These are phyloP conservation scores for Colletotrichum lentis DNA, from an alignment of 2,329 filamentous ascomycete species.

Conservation along the genomic window DNA sequence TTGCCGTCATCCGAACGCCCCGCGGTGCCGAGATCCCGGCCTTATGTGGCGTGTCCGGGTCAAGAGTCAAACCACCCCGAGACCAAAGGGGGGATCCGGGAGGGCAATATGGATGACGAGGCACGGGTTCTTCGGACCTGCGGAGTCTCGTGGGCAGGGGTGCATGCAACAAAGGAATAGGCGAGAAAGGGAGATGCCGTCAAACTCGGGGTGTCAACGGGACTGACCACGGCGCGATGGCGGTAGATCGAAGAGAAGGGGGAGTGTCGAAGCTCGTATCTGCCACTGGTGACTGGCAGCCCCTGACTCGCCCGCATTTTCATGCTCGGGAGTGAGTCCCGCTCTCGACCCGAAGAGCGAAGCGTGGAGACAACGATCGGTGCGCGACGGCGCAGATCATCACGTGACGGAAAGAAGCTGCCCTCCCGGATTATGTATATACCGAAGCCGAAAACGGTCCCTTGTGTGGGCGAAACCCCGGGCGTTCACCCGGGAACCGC, in stretches of 20 bases:
- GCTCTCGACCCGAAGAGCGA: too few species aligned
- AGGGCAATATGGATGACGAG: slow-evolving; percentile 18
- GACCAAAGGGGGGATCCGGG: neutral
- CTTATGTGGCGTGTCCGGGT: slow-evolving; percentile 36
- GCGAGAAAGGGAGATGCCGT: neutral
- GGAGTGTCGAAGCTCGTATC: neutral
- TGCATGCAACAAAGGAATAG: neutral
- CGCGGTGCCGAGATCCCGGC: slow-evolving; percentile 31
- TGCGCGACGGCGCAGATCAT: neutral
- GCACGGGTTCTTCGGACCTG: slow-evolving; percentile 2
- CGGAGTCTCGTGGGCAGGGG: neutral
- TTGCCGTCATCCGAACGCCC: slow-evolving; percentile 25
- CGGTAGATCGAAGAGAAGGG: neutral
- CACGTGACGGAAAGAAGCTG: neutral
- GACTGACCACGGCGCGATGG: neutral
- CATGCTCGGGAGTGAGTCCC: slow-evolving; percentile 2
- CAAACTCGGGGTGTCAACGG: neutral
- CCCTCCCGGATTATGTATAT: neutral
- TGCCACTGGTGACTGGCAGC: slow-evolving; percentile 2
- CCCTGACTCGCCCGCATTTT: neutral
- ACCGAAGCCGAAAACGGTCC: neutral
- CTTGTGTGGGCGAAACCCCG: neutral
- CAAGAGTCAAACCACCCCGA: slow-evolving; percentile 15
- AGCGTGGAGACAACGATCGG: neutral
- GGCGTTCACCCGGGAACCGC: too few species aligned